Percentiles rank a stretch among this genome's conserved stretches.
Conservation (phyloP, 139 green algal genomes). For the Spirogloea muscicola region DNA sequence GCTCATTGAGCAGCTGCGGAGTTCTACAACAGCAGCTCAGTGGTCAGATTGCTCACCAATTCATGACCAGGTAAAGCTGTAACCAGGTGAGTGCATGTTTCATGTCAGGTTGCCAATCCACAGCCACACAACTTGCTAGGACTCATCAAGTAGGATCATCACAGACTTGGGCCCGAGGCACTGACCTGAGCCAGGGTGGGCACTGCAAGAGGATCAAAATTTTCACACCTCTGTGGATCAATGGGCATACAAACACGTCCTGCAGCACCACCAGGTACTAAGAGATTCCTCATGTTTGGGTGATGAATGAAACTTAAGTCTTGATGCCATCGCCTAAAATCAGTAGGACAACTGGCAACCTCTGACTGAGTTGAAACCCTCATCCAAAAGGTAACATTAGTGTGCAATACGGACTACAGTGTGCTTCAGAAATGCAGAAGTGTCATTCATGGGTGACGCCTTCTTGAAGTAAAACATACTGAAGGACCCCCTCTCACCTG, state of each 20-base stretch:
- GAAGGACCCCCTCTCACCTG: no score
- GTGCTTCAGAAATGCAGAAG: not conserved
- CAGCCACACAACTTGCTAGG: not conserved
- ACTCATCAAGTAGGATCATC: constrained; percentile 6
- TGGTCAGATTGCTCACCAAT: not conserved
- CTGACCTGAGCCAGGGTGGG: constrained; percentile 72
- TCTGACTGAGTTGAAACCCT: not conserved
- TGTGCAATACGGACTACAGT: not conserved
- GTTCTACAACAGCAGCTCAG: constrained; percentile 5
- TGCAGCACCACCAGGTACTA: not conserved
- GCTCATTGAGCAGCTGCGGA: not conserved
- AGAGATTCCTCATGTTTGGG: not conserved
- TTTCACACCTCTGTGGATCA: constrained; percentile 61
- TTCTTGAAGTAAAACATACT: constrained; percentile 2
- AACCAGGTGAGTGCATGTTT: not conserved
- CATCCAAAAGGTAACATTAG: not conserved
- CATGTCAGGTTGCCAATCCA: not conserved
- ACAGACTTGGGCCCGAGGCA: no score
- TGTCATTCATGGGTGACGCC: not conserved
- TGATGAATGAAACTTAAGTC: not conserved
- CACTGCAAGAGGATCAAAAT: constrained; percentile 84
- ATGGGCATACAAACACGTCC: constrained; percentile 94
- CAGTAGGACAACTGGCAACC: not conserved
- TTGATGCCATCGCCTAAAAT: not conserved
- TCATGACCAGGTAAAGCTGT: not conserved